Evolutionary conservation across 306 rosid species (phyloP).

Genomic region (Acacia crassicarpa): DNA sequence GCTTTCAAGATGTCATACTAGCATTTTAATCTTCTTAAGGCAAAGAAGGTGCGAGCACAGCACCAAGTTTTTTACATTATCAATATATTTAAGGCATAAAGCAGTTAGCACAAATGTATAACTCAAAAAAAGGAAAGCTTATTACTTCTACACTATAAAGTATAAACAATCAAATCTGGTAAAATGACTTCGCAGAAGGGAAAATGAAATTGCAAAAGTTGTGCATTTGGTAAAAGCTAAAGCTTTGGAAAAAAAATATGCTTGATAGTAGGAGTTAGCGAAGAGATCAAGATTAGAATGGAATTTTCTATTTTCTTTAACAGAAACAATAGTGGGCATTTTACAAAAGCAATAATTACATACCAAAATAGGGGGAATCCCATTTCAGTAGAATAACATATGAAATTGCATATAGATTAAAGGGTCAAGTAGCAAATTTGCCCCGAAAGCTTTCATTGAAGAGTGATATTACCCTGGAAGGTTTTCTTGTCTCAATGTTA

Average conservation of each 20-base stretch:
- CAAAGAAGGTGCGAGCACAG: not conserved
- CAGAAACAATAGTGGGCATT: not conserved
- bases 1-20: not conserved
- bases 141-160: not conserved
- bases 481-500: no score
- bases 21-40: not conserved
- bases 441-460: no score
- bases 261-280: not conserved
- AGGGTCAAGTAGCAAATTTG: no score
- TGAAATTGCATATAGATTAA: not conserved
- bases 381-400: slow-evolving; percentile 5
- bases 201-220: not conserved
- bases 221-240: not conserved
- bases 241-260: not conserved
- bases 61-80: not conserved
- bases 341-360: not conserved
- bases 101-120: not conserved
- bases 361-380: not conserved
- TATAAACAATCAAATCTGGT: not conserved
- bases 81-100: not conserved
- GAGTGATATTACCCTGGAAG: no score
- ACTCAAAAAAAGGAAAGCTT: not conserved
- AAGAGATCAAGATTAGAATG: not conserved
- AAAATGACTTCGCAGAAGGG: not conserved
- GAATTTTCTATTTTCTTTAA: not conserved